Percentiles rank a stretch among this genome's conserved stretches.
Conservation (phyloP, 441 rosid genomes). For the Gossypium aridum region DNA sequence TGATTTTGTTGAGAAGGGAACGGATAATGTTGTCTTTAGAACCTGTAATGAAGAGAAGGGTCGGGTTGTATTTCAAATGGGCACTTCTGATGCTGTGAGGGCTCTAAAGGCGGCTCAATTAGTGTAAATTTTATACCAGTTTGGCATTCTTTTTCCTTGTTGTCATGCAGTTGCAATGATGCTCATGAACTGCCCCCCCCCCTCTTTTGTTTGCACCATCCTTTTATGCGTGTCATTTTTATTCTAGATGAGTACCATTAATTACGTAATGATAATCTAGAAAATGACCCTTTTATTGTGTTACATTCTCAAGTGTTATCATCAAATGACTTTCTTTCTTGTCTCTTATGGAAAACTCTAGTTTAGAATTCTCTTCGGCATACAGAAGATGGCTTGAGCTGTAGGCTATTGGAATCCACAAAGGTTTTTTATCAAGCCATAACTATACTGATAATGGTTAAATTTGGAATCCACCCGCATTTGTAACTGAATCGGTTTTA, state of each 20-base stretch:
- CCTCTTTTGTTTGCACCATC: too few relatives aligned
- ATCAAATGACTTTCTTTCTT: neutral
- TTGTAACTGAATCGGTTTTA: neutral
- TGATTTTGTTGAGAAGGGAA: constrained; percentile 87
- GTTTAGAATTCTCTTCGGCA: neutral
- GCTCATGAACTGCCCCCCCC: neutral
- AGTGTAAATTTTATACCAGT: constrained; percentile 40
- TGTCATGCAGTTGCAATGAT: neutral
- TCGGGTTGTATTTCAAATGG: constrained; percentile 79
- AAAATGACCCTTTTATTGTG: neutral
- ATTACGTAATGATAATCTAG: neutral
- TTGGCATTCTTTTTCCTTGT: neutral
- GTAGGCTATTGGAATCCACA: neutral
- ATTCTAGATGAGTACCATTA: neutral
- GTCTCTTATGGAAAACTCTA: neutral
- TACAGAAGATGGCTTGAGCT: neutral
- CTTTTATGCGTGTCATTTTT: neutral
- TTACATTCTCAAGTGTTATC: neutral
- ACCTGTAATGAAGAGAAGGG: constrained; percentile 59
- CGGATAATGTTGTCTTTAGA: constrained; percentile 69
- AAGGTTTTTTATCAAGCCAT: neutral
- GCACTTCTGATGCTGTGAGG: constrained; percentile 87
- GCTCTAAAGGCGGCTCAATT: constrained; percentile 77
- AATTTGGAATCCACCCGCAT: neutral
- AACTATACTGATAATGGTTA: neutral